Evolutionary conservation across 306 rosid genomes (phyloP).

Genomic region (Vicia faba): DNA sequence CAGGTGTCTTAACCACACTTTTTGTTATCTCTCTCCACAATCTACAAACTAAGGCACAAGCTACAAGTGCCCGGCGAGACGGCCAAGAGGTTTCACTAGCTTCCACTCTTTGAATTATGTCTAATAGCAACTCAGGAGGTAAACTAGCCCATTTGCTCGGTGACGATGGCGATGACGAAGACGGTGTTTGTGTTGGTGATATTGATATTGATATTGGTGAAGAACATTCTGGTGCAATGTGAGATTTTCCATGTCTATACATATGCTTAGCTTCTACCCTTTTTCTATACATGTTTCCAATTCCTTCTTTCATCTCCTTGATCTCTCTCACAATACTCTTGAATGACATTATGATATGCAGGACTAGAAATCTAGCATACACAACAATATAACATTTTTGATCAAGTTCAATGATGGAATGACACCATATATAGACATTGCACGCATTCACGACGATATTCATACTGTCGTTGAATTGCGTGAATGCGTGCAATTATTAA

Average conservation of each 20-base stretch:
- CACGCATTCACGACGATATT: not conserved
- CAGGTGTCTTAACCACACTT: slow-evolving; percentile 78
- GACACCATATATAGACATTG: slow-evolving; percentile 13
- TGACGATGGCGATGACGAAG: slow-evolving; percentile 25
- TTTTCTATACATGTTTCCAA: slow-evolving; percentile 57
- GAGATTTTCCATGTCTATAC: slow-evolving; percentile 68
- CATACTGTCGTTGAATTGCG: not conserved
- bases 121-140: slow-evolving; percentile 80
- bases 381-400: not conserved
- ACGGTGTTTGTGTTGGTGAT: slow-evolving; percentile 6
- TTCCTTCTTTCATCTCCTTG: slow-evolving; percentile 59
- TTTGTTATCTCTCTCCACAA: slow-evolving; percentile 79
- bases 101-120: slow-evolving; percentile 88
- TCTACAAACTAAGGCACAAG: slow-evolving; percentile 89
- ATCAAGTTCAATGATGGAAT: slow-evolving; percentile 29
- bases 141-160: slow-evolving; percentile 75
- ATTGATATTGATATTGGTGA: slow-evolving; percentile 32
- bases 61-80: slow-evolving; percentile 69
- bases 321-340: slow-evolving; percentile 58
- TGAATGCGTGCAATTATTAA: too few relatives aligned
- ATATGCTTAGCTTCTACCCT: slow-evolving; percentile 42
- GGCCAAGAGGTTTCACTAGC: slow-evolving; percentile 82
- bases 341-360: slow-evolving; percentile 54
- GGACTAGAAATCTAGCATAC: slow-evolving; percentile 28
- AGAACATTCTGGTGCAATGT: slow-evolving; percentile 75